Evolutionary conservation across 2,329 filamentous ascomycete species (phyloP).

Genomic region (Aspergillus sp.): DNA sequence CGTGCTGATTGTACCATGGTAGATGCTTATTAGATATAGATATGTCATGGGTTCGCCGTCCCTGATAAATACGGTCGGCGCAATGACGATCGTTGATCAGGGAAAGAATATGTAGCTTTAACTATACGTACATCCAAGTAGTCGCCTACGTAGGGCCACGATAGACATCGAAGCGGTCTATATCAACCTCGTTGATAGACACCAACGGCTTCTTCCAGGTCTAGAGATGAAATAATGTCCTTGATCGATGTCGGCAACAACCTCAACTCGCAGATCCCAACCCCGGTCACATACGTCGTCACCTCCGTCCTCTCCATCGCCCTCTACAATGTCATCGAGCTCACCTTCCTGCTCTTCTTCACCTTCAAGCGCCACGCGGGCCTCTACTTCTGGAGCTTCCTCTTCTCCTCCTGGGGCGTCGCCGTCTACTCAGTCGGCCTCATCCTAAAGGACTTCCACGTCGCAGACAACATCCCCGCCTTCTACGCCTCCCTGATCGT

Average conservation of each 20-base stretch:
- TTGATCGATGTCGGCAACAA: neutral
- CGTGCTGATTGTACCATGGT: neutral
- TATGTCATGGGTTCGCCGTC: neutral
- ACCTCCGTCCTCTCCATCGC: conserved; percentile 46
- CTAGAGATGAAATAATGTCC: neutral
- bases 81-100: neutral
- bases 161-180: no score
- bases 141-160: no score
- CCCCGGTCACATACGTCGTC: conserved; percentile 17
- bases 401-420: conserved; percentile 44
- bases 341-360: conserved; percentile 47
- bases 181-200: neutral
- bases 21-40: neutral
- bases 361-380: conserved; percentile 47
- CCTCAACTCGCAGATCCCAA: neutral
- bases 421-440: conserved; percentile 47
- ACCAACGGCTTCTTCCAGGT: neutral
- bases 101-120: no score
- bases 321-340: conserved; percentile 51
- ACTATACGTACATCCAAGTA: no score
- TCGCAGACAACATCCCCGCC: conserved; percentile 28
- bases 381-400: conserved; percentile 52
- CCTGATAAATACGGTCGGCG: neutral
- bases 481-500: conserved; percentile 39
- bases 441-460: conserved; percentile 44